A percentile compares a stretch with the other conserved stretches of the same genome.
Evolutionary conservation across 768 basidiomycete species (phyloP).

Genomic region (Crucibulum laeve): DNA sequence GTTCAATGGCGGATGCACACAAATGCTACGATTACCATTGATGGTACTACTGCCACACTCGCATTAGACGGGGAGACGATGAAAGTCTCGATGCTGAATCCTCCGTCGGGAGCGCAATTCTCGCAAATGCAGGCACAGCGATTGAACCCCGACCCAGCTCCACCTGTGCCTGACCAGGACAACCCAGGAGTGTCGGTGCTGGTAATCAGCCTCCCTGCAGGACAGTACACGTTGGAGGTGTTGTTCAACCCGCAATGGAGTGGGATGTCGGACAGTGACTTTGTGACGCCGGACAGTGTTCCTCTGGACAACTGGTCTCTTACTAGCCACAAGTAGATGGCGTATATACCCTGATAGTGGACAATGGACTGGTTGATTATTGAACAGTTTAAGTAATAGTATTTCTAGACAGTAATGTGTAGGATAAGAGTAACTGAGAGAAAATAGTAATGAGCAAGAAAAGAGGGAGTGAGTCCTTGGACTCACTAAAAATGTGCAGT

Average conservation of each 20-base stretch:
- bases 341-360: constrained; percentile 11
- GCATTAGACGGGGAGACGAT: constrained; percentile 65
- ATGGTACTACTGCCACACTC: constrained; percentile 71
- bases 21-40: constrained; percentile 70
- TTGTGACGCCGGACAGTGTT: constrained; percentile 73
- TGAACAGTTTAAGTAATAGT: background rate
- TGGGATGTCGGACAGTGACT: constrained; percentile 50
- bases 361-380: constrained; percentile 4
- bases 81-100: constrained; percentile 60
- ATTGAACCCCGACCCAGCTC: constrained; percentile 55
- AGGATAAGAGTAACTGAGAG: too few species aligned
- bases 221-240: constrained; percentile 76
- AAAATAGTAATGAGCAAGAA: too few species aligned
- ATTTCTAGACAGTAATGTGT: background rate
- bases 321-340: constrained; percentile 65
- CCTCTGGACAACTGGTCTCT: constrained; percentile 71
- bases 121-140: constrained; percentile 49
- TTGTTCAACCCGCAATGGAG: constrained; percentile 94
- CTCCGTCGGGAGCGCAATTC: constrained; percentile 67
- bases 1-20: constrained; percentile 95
- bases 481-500: too few species aligned
- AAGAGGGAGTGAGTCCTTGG: too few species aligned
- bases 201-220: constrained; percentile 62
- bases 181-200: constrained; percentile 83
- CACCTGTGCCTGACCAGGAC: constrained; percentile 58